phyloP scores from a whole-genome alignment of 345 rosid species.

The Zanthoxylum bungeanum region DNA sequence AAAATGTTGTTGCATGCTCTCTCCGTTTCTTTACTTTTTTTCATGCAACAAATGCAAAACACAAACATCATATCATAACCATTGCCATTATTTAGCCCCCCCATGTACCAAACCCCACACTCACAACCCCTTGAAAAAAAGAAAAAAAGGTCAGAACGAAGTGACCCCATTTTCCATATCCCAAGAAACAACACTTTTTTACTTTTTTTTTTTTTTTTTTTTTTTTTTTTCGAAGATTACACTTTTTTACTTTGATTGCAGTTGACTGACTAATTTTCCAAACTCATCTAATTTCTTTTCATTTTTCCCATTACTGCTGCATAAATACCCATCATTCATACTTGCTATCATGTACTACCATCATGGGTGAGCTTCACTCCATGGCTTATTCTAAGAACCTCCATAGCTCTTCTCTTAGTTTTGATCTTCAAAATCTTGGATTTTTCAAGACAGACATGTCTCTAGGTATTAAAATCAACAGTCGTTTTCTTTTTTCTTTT shows the following conservation, averaged over 20 bases:
- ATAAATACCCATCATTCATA: constrained; percentile 23
- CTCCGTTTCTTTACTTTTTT: constrained; percentile 20
- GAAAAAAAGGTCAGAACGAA: constrained; percentile 8
- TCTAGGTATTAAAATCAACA: constrained; percentile 47
- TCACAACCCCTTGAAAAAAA: not conserved
- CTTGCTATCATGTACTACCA: not conserved
- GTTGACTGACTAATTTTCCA: constrained; percentile 67
- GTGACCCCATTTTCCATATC: constrained; percentile 32
- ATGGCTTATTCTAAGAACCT: constrained; percentile 24
- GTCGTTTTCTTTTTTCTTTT: too few species aligned
- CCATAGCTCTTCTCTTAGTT: constrained; percentile 35
- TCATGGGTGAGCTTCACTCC: constrained; percentile 48
- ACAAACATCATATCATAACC: constrained; percentile 37
- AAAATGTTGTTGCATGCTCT: too few species aligned
- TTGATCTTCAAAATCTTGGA: constrained; percentile 85
- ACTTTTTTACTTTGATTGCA: constrained; percentile 19
- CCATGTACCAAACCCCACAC: constrained; percentile 24
- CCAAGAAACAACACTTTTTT: constrained; percentile 45
- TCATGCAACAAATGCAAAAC: constrained; percentile 28
- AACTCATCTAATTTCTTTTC: constrained; percentile 23
- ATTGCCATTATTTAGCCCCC: constrained; percentile 55
- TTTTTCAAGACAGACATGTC: constrained; percentile 78
- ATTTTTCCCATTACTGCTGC: constrained; percentile 26
- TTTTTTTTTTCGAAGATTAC: too few species aligned
- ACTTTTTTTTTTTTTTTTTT: too few species aligned